Evolutionary conservation across 768 basidiomycete genomes (phyloP).

Genomic region (Termitomyces sp.): DNA sequence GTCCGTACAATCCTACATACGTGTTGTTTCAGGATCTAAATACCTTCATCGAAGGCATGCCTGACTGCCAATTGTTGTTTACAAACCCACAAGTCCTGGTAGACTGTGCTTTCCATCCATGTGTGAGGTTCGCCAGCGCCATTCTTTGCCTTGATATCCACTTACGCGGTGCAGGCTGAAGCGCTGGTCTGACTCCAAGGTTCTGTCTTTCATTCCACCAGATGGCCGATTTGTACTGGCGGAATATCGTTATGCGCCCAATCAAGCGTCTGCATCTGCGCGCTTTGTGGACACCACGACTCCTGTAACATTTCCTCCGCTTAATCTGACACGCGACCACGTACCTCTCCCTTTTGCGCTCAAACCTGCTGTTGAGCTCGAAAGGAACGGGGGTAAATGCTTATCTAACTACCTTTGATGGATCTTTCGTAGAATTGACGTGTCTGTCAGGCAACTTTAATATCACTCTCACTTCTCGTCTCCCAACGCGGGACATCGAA

Average conservation of each 20-base stretch:
- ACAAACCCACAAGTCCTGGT: conserved; percentile 67
- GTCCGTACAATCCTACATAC: conserved; percentile 28
- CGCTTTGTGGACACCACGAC: conserved; percentile 20
- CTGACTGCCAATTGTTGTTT: conserved; percentile 81
- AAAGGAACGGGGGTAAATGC: conserved; percentile 37
- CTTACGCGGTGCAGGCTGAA: conserved; percentile 50
- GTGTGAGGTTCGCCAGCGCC: conserved; percentile 62
- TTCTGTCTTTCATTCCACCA: conserved; percentile 89
- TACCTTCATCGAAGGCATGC: conserved; percentile 55
- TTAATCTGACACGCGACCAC: conserved; percentile 32
- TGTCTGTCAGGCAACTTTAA: conserved; percentile 1
- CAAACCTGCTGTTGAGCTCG: conserved; percentile 44
- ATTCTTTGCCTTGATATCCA: neutral
- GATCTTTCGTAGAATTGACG: neutral
- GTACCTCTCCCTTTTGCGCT: conserved; percentile 51
- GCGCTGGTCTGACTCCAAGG: conserved; percentile 73
- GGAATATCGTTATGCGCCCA: conserved; percentile 71
- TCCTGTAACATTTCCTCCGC: conserved; percentile 16
- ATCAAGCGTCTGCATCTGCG: conserved; percentile 28
- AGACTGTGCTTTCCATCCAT: conserved; percentile 89
- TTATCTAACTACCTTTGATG: neutral
- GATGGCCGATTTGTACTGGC: conserved; percentile 85
- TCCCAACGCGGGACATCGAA: conserved; percentile 65
- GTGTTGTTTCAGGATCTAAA: neutral
- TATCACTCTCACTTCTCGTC: conserved; percentile 40